phyloP scores from a whole-genome alignment of 345 rosid genomes.

The Gossypium longicalyx region DNA sequence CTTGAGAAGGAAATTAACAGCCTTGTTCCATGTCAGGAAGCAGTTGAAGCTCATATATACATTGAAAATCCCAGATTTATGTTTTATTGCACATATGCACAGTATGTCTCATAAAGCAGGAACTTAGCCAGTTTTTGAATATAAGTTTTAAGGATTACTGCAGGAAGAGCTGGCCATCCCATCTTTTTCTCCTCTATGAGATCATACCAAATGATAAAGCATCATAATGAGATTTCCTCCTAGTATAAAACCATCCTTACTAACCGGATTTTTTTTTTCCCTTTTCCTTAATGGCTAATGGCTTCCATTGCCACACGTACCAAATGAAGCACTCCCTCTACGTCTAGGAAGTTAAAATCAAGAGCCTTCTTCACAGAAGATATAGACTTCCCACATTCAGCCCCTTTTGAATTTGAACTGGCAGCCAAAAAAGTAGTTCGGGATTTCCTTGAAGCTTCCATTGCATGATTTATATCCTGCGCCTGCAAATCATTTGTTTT shows the following conservation, averaged over 20 bases:
- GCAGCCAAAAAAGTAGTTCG: slow-evolving; percentile 59
- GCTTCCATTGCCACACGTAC: slow-evolving; percentile 83
- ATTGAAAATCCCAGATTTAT: slow-evolving; percentile 15
- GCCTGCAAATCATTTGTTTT: slow-evolving; percentile 45
- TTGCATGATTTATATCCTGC: slow-evolving; percentile 69
- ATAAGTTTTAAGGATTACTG: not conserved
- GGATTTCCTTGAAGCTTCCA: slow-evolving; percentile 95
- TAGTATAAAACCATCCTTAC: slow-evolving; percentile 15
- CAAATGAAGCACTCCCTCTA: slow-evolving; percentile 69
- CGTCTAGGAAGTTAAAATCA: slow-evolving; percentile 88
- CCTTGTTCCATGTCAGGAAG: slow-evolving; percentile 23
- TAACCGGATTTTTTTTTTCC: slow-evolving; percentile 4
- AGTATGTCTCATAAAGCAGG: slow-evolving; percentile 11
- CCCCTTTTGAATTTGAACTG: slow-evolving; percentile 43
- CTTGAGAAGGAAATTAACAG: slow-evolving; percentile 19
- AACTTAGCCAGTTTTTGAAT: slow-evolving; percentile 8
- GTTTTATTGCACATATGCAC: slow-evolving; percentile 29
- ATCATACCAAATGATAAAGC: slow-evolving; percentile 18
- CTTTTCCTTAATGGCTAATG: slow-evolving; percentile 43
- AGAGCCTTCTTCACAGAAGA: slow-evolving; percentile 71
- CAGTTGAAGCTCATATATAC: slow-evolving; percentile 22
- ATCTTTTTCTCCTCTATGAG: slow-evolving; percentile 12
- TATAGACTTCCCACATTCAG: slow-evolving; percentile 51
- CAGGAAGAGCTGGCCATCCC: slow-evolving; percentile 14
- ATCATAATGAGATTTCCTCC: slow-evolving; percentile 10